Base-by-base conservation (phyloP, 108 stramenopile species). In the Epithemia pelagica region DNA sequence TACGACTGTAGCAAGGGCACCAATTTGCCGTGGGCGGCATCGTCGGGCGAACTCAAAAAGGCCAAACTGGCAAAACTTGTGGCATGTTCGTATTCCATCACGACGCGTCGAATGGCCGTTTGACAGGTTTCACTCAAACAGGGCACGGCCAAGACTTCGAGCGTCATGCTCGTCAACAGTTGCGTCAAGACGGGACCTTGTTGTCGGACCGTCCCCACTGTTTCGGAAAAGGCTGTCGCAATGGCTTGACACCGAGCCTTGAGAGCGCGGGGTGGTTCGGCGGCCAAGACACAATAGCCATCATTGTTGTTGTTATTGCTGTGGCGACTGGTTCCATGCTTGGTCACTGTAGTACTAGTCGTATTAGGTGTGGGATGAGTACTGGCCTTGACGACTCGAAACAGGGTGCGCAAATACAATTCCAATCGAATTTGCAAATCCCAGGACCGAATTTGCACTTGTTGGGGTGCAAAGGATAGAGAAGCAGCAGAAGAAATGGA, bases 11-110 rank as follows among this genome's bases (percentile, higher is more conserved):
- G 68, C 26, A 93, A 58, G 20, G 91, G 88, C 20, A 75, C 77
- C 54, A 93, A 71, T 30, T 77, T 75, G 1, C 80, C 74, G 28
- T 89, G 88, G 3, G 84, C 91, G 25, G 87, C 76, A 29, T 74
- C 76, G 58, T 93, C 88, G 15, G 91, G 91, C 3, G 86, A 82
- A 0, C 88, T 89, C 32, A 93, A 67, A 62, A 93, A 93, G 0
- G 91, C 91, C 31, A 93, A 73, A 24, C 87, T 89, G 15, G 87
- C 91, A 74, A 93, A 93, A 22, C 88, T 90, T 0, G 85, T 85
- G 30, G 79, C 68, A 61, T 90, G 88, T 61, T 90, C 91, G 58
- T 93, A 93, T 54, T 90, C 85, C 19, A 73, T 80, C 24, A 79
- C 84, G 15, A 92, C 73, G 58, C 86, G 78, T 24, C 75, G 80